Percentiles rank a stretch among this genome's conserved stretches.
Evolutionary conservation across 2,329 filamentous ascomycete genomes (phyloP).

Genomic region (Pyrenochaeta sp.): DNA sequence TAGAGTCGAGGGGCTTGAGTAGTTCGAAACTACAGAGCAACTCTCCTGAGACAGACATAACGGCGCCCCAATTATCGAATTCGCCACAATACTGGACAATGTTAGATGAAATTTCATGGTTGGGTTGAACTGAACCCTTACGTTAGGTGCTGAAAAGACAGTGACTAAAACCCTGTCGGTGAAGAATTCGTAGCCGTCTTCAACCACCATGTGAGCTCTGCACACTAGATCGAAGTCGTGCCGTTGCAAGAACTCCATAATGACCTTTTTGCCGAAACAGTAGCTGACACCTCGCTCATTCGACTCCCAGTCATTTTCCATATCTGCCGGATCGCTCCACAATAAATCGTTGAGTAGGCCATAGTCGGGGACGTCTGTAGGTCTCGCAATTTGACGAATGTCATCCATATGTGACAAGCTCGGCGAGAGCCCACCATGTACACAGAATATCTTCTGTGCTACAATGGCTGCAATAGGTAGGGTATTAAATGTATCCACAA

Average conservation of each 20-base stretch:
- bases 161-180: constrained; percentile 94
- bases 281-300: constrained; percentile 98
- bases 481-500: constrained; percentile 95
- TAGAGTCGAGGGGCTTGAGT: constrained; percentile 94
- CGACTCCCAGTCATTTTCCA: constrained; percentile 97
- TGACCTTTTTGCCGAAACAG: constrained; percentile 98
- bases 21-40: constrained; percentile 96
- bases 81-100: constrained; percentile 87
- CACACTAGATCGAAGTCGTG: constrained; percentile 98
- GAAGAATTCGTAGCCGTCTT: constrained; percentile 99
- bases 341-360: constrained; percentile 92
- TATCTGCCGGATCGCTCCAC: constrained; percentile 97
- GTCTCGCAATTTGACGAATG: constrained; percentile 92
- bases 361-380: constrained; percentile 97
- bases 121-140: constrained; percentile 61
- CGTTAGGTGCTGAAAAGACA: constrained; percentile 96
- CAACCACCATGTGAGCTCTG: constrained; percentile 98
- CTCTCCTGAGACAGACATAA: constrained; percentile 96
- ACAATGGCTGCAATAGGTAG: constrained; percentile 96
- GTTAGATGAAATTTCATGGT: constrained; percentile 20
- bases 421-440: constrained; percentile 92
- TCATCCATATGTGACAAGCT: constrained; percentile 97
- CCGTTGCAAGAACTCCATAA: constrained; percentile 90
- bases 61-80: constrained; percentile 98
- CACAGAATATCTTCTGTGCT: constrained; percentile 96